phyloP scores from a whole-genome alignment of 108 stramenopile genomes.

The Conticribra weissflogii region DNA sequence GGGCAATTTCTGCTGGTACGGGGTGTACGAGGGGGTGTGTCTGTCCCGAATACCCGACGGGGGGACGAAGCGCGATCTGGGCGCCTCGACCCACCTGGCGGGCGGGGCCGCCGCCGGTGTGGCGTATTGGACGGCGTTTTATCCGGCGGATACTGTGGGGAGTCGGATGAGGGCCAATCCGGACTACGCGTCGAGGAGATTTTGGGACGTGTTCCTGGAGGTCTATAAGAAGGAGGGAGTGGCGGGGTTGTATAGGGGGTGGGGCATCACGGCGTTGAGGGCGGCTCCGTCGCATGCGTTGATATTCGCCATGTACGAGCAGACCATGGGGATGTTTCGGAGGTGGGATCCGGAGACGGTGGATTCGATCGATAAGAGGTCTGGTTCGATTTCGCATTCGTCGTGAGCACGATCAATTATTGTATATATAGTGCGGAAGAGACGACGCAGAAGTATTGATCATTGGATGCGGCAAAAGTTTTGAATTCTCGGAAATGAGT shows the following conservation, averaged over 20 bases:
- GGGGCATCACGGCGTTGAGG: conserved; percentile 49
- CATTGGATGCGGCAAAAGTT: no score
- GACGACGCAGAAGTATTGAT: no score
- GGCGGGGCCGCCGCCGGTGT: conserved; percentile 55
- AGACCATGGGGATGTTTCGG: conserved; percentile 47
- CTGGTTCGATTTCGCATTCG: conserved; percentile 37
- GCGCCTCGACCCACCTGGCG: conserved; percentile 40
- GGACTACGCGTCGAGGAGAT: conserved; percentile 28
- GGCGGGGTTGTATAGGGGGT: conserved; percentile 50
- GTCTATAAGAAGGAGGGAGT: conserved; percentile 38
- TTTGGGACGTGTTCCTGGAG: conserved; percentile 28
- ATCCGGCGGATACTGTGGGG: conserved; percentile 58
- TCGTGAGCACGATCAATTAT: no score
- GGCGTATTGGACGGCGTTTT: conserved; percentile 61
- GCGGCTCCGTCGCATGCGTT: conserved; percentile 58
- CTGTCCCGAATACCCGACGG: conserved; percentile 51
- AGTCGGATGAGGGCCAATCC: conserved; percentile 50
- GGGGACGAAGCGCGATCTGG: conserved; percentile 56
- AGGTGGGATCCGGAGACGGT: conserved; percentile 16
- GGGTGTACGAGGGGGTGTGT: conserved; percentile 53
- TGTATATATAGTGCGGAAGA: no score
- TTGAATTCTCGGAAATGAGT: no score
- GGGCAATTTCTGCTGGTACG: conserved; percentile 57
- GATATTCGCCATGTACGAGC: conserved; percentile 60
- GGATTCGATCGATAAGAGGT: conserved; percentile 30